Percentiles rank a stretch among this genome's conserved stretches.
Evolutionary conservation across 1,284 basidiomycete species (phyloP).

Genomic region (Cryptococcus depauperatus): DNA sequence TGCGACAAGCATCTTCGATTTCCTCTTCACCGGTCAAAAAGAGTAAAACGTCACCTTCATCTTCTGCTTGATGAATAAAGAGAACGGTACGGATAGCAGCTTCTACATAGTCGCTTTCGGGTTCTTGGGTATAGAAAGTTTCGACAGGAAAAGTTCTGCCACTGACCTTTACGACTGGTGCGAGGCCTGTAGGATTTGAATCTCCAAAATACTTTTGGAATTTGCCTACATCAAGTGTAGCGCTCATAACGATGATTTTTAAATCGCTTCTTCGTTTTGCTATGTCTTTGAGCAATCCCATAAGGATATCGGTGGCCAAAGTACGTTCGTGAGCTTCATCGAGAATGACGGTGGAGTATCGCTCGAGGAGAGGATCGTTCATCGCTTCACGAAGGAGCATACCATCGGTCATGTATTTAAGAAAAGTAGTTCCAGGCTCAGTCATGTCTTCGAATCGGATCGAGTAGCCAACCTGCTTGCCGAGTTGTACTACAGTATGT

Average conservation of each 20-base stretch:
- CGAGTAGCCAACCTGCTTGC: constrained; percentile 92
- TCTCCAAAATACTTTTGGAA: constrained; percentile 93
- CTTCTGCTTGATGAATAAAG: constrained; percentile 96
- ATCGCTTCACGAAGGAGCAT: constrained; percentile 96
- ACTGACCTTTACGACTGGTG: constrained; percentile 90
- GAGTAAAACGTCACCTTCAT: constrained; percentile 83
- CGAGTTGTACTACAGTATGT: constrained; percentile 61
- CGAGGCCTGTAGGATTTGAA: constrained; percentile 48
- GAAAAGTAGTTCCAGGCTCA: constrained; percentile 76
- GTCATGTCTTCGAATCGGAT: constrained; percentile 99
- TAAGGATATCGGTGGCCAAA: constrained; percentile 94
- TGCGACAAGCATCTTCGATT: constrained; percentile 92
- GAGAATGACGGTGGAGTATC: constrained; percentile 95
- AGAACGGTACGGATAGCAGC: constrained; percentile 93
- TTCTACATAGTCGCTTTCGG: constrained; percentile 94
- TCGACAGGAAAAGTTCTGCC: constrained; percentile 95
- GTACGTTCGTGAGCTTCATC: constrained; percentile 99
- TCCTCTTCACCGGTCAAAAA: constrained; percentile 99
- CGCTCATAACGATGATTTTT: constrained; percentile 98
- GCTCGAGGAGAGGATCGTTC: constrained; percentile 80
- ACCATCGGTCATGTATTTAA: constrained; percentile 99
- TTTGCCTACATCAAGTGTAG: constrained; percentile 92
- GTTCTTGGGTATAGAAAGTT: constrained; percentile 88
- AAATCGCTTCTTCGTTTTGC: constrained; percentile 76
- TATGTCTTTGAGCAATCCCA: constrained; percentile 75